Evolutionary conservation across 495 filamentous ascomycete genomes (phyloP).

Genomic region (Aspergillus cavernicola): DNA sequence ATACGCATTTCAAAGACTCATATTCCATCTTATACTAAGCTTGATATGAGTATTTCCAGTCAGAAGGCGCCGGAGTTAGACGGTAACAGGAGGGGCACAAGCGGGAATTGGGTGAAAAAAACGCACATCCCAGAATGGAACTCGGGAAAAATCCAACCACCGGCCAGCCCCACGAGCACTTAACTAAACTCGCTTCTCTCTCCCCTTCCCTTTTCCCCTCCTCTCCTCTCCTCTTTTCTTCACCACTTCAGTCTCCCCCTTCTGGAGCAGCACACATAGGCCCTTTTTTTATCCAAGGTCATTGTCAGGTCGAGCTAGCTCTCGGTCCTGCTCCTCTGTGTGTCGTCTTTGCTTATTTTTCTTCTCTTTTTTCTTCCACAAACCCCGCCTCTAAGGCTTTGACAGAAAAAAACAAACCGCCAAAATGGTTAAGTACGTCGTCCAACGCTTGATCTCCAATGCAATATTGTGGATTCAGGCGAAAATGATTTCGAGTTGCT

Average conservation of each 20-base stretch:
- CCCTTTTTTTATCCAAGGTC: constrained; percentile 25
- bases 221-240: constrained; percentile 22
- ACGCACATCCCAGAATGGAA: constrained; percentile 33
- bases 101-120: constrained; percentile 21
- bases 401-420: constrained; percentile 64
- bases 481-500: background rate
- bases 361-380: constrained; percentile 12
- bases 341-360: constrained; percentile 31
- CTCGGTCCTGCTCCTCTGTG: constrained; percentile 47
- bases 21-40: background rate
- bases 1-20: background rate
- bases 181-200: constrained; percentile 32
- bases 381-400: constrained; percentile 45
- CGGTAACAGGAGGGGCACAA: constrained; percentile 20
- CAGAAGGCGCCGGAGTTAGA: constrained; percentile 10
- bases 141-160: constrained; percentile 25
- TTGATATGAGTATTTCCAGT: background rate
- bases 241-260: constrained; percentile 25
- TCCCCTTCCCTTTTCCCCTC: constrained; percentile 22
- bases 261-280: constrained; percentile 46
- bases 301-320: constrained; percentile 46
- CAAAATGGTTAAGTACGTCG: constrained; percentile 99
- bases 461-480: background rate
- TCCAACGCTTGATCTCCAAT: constrained; percentile 4
- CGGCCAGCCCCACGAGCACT: constrained; percentile 11